Conservation (phyloP, 1,284 basidiomycete genomes). For the Puccinia coronata region DNA sequence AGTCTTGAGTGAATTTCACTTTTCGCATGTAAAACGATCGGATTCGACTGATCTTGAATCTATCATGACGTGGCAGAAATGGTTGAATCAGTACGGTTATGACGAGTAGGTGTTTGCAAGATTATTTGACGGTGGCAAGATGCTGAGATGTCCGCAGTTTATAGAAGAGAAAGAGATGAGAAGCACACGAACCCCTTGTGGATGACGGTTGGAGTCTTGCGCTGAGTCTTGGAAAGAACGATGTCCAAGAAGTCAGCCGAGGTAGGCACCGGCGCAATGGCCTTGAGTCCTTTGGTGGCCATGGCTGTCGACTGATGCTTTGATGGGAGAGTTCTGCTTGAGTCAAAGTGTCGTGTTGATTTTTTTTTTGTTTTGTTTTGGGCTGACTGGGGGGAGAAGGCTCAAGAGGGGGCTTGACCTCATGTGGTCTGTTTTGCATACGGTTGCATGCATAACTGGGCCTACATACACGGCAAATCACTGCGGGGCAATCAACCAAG, state of each 20-base stretch:
- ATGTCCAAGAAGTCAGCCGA: conserved; percentile 94
- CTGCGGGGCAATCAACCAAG: no score
- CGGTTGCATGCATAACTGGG: no score
- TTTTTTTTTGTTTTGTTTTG: not conserved
- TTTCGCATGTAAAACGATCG: conserved; percentile 94
- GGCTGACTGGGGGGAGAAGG: no score
- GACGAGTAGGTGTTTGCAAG: no score
- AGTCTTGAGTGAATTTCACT: conserved; percentile 98
- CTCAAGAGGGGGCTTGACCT: no score
- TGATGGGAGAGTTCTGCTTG: no score
- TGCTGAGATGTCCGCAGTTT: no score
- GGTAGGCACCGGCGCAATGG: conserved; percentile 94
- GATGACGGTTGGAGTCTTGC: conserved; percentile 90
- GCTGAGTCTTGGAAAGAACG: conserved; percentile 86
- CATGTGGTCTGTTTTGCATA: no score
- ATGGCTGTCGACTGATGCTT: not conserved
- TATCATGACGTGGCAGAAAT: conserved; percentile 60
- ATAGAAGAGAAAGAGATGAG: not conserved
- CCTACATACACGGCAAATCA: no score
- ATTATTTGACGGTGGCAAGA: no score
- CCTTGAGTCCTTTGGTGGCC: conserved; percentile 66
- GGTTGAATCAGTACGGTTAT: conserved; percentile 72
- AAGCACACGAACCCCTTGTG: conserved; percentile 54
- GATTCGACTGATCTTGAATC: conserved; percentile 97
- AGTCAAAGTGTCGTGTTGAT: no score